A percentile compares a stretch with the other conserved stretches of the same genome.
These are phyloP conservation scores for Zymoseptoria crescenta DNA, from an alignment of 2,329 filamentous ascomycete genomes.

Conservation along the genomic window DNA sequence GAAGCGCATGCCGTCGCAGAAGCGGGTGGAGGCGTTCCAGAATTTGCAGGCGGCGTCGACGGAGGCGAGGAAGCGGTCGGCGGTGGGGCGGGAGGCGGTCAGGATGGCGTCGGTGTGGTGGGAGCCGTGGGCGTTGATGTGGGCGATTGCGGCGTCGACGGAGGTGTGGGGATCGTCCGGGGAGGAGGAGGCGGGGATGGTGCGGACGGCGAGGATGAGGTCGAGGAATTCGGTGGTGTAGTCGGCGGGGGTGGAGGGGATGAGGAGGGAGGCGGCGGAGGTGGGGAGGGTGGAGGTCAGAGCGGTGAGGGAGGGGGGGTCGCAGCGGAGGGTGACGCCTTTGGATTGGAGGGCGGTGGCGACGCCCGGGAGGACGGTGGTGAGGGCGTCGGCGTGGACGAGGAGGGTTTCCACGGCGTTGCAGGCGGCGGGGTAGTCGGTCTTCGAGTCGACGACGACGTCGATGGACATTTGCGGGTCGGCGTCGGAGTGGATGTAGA, in stretches of 20 bases:
- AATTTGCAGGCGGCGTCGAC: slow-evolving; percentile 90
- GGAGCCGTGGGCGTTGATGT: slow-evolving; percentile 88
- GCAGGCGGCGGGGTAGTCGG: slow-evolving; percentile 89
- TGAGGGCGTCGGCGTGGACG: slow-evolving; percentile 64
- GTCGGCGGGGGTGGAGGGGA: slow-evolving; percentile 61
- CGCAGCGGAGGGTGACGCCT: slow-evolving; percentile 78
- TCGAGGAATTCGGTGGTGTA: slow-evolving; percentile 86
- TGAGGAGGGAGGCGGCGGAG: slow-evolving; percentile 43
- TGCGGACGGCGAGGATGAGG: slow-evolving; percentile 75
- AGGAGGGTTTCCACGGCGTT: slow-evolving; percentile 90
- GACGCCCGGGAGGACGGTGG: slow-evolving; percentile 59
- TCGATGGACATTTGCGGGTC: slow-evolving; percentile 62
- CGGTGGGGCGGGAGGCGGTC: slow-evolving; percentile 58
- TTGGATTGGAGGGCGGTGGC: slow-evolving; percentile 66
- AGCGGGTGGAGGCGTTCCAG: slow-evolving; percentile 92
- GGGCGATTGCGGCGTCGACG: slow-evolving; percentile 64
- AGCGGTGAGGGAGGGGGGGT: slow-evolving; percentile 57
- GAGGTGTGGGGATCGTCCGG: slow-evolving; percentile 16
- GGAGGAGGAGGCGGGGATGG: slow-evolving; percentile 43
- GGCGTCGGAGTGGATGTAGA: slow-evolving; percentile 75
- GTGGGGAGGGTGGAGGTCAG: slow-evolving; percentile 44
- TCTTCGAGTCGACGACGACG: slow-evolving; percentile 85
- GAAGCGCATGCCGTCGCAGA: slow-evolving; percentile 94
- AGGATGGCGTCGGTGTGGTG: slow-evolving; percentile 92
- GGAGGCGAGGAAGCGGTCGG: slow-evolving; percentile 73